phyloP scores from a whole-genome alignment of 805 yeast genomes.

The Candida arabinofermentans region DNA sequence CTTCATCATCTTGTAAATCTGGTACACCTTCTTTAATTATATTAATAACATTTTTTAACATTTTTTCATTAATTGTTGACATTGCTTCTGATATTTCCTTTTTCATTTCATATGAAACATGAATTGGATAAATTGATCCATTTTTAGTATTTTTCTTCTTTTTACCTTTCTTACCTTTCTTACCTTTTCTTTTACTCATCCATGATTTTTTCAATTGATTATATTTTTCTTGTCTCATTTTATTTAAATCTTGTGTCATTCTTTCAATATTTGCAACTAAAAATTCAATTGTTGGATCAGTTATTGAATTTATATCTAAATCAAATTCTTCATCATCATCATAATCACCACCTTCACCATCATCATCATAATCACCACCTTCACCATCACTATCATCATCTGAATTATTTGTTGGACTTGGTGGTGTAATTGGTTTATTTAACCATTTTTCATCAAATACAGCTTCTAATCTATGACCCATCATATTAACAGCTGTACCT shows the following conservation, averaged over 20 bases:
- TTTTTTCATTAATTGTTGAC: constrained; percentile 68
- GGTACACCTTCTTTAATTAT: constrained; percentile 79
- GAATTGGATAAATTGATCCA: constrained; percentile 31
- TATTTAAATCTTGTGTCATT: constrained; percentile 81
- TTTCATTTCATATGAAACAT: constrained; percentile 93
- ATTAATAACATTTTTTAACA: constrained; percentile 75
- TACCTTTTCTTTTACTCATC: constrained; percentile 42
- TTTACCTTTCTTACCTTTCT: constrained; percentile 32
- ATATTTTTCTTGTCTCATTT: constrained; percentile 73
- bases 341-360: constrained; percentile 36
- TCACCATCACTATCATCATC: constrained; percentile 36
- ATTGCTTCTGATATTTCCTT: constrained; percentile 87
- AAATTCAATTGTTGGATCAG: constrained; percentile 86
- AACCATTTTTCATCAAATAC: constrained; percentile 86
- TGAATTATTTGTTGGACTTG: constrained; percentile 44
- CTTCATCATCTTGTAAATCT: constrained; percentile 73
- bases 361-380: constrained; percentile 31
- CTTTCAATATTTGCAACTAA: constrained; percentile 81
- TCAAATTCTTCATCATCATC: constrained; percentile 44
- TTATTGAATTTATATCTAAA: constrained; percentile 58
- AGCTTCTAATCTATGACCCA: constrained; percentile 90
- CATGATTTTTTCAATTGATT: constrained; percentile 64
- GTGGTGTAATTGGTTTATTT: constrained; percentile 70
- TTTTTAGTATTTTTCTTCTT: constrained; percentile 17
- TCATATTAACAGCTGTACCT: constrained; percentile 91